Evolutionary conservation across 2,329 filamentous ascomycete genomes (phyloP), one percentile per base, ranked within the genome.

Genomic region (Tolypocladium tundrense): DNA sequence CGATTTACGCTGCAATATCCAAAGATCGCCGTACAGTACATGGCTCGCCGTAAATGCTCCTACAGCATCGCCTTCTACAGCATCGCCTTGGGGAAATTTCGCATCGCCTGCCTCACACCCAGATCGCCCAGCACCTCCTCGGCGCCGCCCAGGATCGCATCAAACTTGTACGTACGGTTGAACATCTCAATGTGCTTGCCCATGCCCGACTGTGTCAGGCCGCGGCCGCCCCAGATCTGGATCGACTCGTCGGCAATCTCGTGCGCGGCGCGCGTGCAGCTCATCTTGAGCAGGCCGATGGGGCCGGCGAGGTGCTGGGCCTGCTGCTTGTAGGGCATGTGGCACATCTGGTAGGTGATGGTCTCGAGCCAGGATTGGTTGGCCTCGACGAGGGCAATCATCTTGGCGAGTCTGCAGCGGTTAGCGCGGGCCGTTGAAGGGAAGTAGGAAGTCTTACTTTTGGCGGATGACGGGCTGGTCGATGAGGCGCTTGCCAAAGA

Each of bases 261-360:
- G 69, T 93, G 88, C 1, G 90, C 88, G 45, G 85, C 84, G 39
- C 89, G 82, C 6, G 91, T 95, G 53, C 80, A 77, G 72, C 85
- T 88, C 72, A 88, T 88, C 76, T 96, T 96, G 59, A 95, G 81
- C 27, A 95, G 79, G 10, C 86, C 90, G 62, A 95, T 91, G 35
- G 90, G 90, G 0, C 91, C 91, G 56, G 87, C 88, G 1, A 95
- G 81, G 65, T 88, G 80, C 67, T 84, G 84, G 31, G 87, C 79
- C 71, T 95, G 90, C 69, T 93, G 75, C 57, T 81, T 79, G 73
- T 95, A 94, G 40, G 82, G 82, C 88, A 95, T 90, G 70, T 90
- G 79, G 76, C 82, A 88, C 90, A 95, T 95, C 70, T 95, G 90
- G 76, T 91, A 90, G 24, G 90, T 91, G 68, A 94, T 86, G 48